A percentile compares a stretch with the other conserved stretches of the same genome.
These are phyloP conservation scores for Gremmenia infestans DNA, from an alignment of 2,329 filamentous ascomycete species.

Conservation along the genomic window DNA sequence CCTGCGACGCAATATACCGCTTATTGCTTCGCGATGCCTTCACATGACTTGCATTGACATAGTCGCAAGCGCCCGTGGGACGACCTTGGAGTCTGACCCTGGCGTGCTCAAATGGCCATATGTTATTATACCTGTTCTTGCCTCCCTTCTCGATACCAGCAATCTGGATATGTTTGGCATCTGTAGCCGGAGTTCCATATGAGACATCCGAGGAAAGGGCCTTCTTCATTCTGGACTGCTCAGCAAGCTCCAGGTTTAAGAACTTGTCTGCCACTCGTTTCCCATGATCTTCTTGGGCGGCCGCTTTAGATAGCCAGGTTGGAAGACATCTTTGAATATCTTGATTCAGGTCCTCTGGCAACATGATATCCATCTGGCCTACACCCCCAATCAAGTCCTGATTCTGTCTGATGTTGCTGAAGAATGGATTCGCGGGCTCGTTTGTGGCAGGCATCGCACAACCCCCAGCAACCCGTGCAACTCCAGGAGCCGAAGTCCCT, in stretches of 20 bases:
- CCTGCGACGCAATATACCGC: conserved; percentile 92
- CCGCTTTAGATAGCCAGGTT: conserved; percentile 68
- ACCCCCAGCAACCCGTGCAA: conserved; percentile 81
- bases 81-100: conserved; percentile 73
- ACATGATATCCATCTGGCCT: conserved; percentile 67
- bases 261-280: conserved; percentile 80
- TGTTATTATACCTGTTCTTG: conserved; percentile 98
- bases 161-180: conserved; percentile 54
- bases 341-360: conserved; percentile 47
- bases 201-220: conserved; percentile 59
- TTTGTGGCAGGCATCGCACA: conserved; percentile 71
- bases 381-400: conserved; percentile 93
- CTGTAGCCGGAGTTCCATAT: conserved; percentile 42
- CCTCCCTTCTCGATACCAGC: conserved; percentile 90
- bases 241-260: conserved; percentile 73
- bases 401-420: conserved; percentile 92
- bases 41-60: conserved; percentile 90
- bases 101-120: conserved; percentile 91
- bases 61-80: conserved; percentile 70
- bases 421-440: conserved; percentile 79
- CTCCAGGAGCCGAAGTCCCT: conserved; percentile 41
- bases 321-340: conserved; percentile 52
- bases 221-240: conserved; percentile 89
- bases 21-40: conserved; percentile 79
- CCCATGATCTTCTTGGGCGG: conserved; percentile 64